Evolutionary conservation across 768 basidiomycete species (phyloP).

Genomic region (Naganishia vaughanmartiniae): DNA sequence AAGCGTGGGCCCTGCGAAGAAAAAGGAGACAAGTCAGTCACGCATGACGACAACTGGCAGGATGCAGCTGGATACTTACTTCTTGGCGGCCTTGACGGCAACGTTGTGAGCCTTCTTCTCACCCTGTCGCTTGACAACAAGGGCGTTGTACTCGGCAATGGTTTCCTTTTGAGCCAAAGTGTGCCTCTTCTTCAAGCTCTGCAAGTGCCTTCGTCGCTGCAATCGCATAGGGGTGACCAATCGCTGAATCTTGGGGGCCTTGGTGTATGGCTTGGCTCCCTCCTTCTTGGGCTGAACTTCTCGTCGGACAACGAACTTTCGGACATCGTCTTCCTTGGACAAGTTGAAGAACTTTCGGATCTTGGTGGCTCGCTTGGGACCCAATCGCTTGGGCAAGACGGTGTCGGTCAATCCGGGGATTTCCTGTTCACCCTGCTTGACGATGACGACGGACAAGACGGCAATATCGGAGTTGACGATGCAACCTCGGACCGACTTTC

Average conservation of each 20-base stretch:
- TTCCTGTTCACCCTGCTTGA: conserved; percentile 90
- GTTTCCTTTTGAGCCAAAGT: conserved; percentile 91
- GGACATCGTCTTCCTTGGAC: conserved; percentile 94
- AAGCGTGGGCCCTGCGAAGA: conserved; percentile 17
- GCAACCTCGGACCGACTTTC: conserved; percentile 95
- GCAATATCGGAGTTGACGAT: conserved; percentile 96
- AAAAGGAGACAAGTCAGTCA: background rate
- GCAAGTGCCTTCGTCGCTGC: conserved; percentile 92
- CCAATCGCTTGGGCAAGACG: conserved; percentile 89
- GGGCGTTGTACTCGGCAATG: conserved; percentile 80
- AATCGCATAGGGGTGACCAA: conserved; percentile 92
- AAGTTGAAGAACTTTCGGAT: conserved; percentile 97
- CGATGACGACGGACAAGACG: conserved; percentile 86
- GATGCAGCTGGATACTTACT: conserved; percentile 31
- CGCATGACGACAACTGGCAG: background rate
- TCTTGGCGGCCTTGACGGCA: conserved; percentile 57
- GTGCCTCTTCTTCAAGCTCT: conserved; percentile 79
- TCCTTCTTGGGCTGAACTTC: conserved; percentile 87
- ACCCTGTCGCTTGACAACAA: conserved; percentile 82
- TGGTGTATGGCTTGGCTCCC: conserved; percentile 86
- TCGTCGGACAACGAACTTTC: conserved; percentile 91
- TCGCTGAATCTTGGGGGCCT: conserved; percentile 97
- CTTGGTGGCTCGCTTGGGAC: conserved; percentile 96
- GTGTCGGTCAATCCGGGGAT: conserved; percentile 88
- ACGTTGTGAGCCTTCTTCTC: conserved; percentile 91